Base-by-base conservation (phyloP, 83 land plant species). In the Picea engelmannii region DNA sequence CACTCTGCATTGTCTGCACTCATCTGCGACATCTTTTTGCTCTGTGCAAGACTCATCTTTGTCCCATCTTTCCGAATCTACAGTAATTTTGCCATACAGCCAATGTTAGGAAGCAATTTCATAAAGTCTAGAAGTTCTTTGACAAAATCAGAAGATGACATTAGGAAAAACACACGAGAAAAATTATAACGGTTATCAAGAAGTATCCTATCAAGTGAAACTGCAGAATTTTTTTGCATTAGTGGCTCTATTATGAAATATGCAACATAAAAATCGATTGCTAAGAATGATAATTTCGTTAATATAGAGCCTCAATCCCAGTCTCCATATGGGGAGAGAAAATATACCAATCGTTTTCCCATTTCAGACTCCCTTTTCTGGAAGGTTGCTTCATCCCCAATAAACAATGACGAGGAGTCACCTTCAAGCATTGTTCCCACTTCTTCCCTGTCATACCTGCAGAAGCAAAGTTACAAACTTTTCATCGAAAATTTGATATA, bases 1-100 rank as follows among this genome's bases (percentile, higher is more conserved):
- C 98, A 97, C 83, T 97, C 98, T 47, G 95, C 96, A 91, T 97
- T 95, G 78, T 97, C 99, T 78, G 98, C 99, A 87, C 89, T 97
- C n/a, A 89, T 83, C 80, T 97, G 99, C 27, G 99, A 97, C 85
- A 95, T 60, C 88, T 92, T 97, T 85, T 97, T 96, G 88, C 96
- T 95, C 80, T 97, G 99, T 63, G 99, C 95, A 67, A 97, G 96
- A 17, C 95, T 86, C 99, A 97, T 97, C 76, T 83, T 85, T 64
- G 92, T 87, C 79, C 99, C 99, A 88, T 97, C 99, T 68, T 89
- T 88, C 42, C 99, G 91, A 62, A 86, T 91, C 99, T 95, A 90
- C 76, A 79, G 61, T 25, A 16, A 55, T 20, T 25, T 75, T 25
- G 35, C 76, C 23, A 55, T 62, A 80, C 27, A 25, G 38, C 4